Base-by-base conservation (phyloP, 441 rosid genomes). In the Corymbia calophylla region DNA sequence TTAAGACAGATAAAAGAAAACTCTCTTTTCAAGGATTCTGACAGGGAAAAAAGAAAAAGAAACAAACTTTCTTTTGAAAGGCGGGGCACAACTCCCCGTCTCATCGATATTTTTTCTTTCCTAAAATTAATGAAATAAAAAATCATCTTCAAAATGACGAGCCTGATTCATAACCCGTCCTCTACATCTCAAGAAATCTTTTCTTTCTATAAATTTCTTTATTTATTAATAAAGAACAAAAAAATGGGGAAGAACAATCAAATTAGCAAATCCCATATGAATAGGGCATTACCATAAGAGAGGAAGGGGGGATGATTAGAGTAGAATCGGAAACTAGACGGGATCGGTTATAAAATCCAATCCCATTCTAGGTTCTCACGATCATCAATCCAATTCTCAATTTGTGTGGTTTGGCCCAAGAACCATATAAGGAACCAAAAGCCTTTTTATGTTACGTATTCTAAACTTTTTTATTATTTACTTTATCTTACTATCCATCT, bases 401-500 rank as follows among this genome's bases (percentile, higher is more conserved):
- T 58, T 58, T 25, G 25, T 0, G 3, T 1, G 1, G 0, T 58
- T 58, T 1, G n/a, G 0, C 25, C 25, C 9, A 56, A 56, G 29
- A 56, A 56, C 62, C 13, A 56, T 7, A 56, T 0, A 9, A 23
- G 62, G 29, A 56, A 9, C 12, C 62, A 23, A 56, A 56, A 56
- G 29, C 29, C 13, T 21, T 56, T 56, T 56, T 25, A 29, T 58
- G 64, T 58, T 0, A 25, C 0, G 6, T 58, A 14, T 25, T 58
- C 64, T 58, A 58, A 25, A 58, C 1, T 58, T 58, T 58, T 58
- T 25, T 25, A 58, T 25, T 4, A 0, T 25, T 10, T 58, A 58
- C 5, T 5, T 4, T 4, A 58, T 58, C 10, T 58, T 58, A 25
- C 14, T 58, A 14, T 58, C 25, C 1, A 4, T 58, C n/a, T 58